Evolutionary conservation across 192 early-diverging fungal genomes (phyloP).

Genomic region (Coemansia sp.): DNA sequence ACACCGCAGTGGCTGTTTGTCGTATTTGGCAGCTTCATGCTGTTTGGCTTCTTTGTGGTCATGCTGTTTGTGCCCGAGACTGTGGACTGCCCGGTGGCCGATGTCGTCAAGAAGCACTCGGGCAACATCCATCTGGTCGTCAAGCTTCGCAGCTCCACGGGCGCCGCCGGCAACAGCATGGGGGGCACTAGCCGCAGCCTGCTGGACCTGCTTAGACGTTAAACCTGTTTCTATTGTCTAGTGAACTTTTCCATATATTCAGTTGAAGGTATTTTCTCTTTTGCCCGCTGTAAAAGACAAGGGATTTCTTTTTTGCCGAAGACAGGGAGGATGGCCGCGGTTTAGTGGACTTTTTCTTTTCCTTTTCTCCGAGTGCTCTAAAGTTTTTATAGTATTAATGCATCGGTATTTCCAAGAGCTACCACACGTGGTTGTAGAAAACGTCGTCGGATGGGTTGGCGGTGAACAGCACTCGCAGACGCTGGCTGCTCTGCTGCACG

Average conservation of each 20-base stretch:
- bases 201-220: neutral
- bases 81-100: slow-evolving; percentile 54
- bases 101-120: slow-evolving; percentile 17
- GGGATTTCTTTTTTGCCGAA: too few relatives aligned
- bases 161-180: neutral
- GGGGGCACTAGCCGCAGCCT: neutral
- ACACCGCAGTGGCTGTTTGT: slow-evolving; percentile 51
- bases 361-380: too few relatives aligned
- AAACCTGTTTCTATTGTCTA: neutral
- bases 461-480: neutral
- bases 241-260: too few relatives aligned
- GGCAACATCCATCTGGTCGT: slow-evolving; percentile 27
- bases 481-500: neutral
- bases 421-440: neutral
- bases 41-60: slow-evolving; percentile 50
- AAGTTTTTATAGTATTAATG: too few relatives aligned
- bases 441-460: neutral
- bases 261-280: too few relatives aligned
- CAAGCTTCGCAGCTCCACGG: neutral
- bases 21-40: slow-evolving; percentile 58
- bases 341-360: too few relatives aligned
- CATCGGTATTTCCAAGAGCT: too few relatives aligned
- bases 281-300: too few relatives aligned
- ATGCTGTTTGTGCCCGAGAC: slow-evolving; percentile 71
- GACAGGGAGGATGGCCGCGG: too few relatives aligned